A percentile compares a stretch with the other conserved stretches of the same genome.
Evolutionary conservation across 306 rosid genomes (phyloP).

Genomic region (Fagus crenata): DNA sequence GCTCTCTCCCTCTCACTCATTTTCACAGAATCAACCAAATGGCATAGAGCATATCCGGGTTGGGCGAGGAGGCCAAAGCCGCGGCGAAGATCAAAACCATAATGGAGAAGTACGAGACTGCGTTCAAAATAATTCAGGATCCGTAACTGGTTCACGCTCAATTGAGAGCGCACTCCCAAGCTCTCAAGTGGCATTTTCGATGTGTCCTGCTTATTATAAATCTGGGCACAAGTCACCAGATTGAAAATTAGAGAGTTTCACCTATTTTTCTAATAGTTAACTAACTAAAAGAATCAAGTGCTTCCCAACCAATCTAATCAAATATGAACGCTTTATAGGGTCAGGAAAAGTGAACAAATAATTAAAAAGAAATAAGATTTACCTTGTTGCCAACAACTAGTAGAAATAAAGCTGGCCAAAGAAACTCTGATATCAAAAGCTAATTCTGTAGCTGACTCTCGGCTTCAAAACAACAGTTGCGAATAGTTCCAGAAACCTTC

Average conservation of each 20-base stretch:
- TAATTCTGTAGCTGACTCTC: no score
- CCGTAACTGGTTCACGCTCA: conserved; percentile 51
- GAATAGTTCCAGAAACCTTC: no score
- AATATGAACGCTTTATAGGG: not conserved
- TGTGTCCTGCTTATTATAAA: conserved; percentile 71
- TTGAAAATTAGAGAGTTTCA: not conserved
- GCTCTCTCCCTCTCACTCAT: no score
- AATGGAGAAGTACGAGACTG: no score
- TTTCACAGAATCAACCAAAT: no score
- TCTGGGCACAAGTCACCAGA: conserved; percentile 39
- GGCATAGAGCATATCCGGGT: no score
- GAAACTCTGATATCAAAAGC: conserved; percentile 43
- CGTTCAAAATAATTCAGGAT: conserved; percentile 42
- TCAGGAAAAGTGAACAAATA: conserved; percentile 12
- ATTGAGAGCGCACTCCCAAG: conserved; percentile 47
- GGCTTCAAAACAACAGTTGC: no score
- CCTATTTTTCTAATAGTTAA: not conserved
- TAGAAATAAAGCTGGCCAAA: conserved; percentile 95
- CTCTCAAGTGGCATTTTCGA: conserved; percentile 91
- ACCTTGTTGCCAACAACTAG: conserved; percentile 96
- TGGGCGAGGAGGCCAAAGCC: no score
- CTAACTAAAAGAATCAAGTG: not conserved
- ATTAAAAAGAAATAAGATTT: conserved; percentile 8
- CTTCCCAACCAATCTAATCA: not conserved
- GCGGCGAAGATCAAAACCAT: no score